Evolutionary conservation across 257 asterid species (phyloP).

Genomic region (Solanum phureja): DNA sequence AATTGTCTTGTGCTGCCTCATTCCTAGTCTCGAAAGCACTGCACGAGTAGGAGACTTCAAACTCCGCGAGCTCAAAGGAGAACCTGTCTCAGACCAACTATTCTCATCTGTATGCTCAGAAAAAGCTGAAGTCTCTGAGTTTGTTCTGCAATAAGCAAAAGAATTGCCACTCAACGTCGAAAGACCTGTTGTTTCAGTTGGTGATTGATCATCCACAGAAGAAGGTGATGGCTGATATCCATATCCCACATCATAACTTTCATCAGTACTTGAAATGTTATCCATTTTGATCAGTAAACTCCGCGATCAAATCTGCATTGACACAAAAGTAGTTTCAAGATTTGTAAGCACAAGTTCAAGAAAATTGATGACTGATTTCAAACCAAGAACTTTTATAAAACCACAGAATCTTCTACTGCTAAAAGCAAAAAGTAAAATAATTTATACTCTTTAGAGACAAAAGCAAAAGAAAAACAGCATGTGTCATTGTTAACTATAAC

Average conservation of each 20-base stretch:
- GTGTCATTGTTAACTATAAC: conserved; percentile 14
- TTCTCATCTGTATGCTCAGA: conserved; percentile 54
- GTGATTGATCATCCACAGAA: conserved; percentile 47
- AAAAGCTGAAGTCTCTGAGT: conserved; percentile 58
- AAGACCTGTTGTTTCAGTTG: conserved; percentile 27
- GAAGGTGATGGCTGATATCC: conserved; percentile 46
- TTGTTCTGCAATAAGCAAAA: conserved; percentile 51
- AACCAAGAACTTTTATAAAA: not conserved
- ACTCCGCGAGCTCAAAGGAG: conserved; percentile 57
- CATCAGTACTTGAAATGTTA: conserved; percentile 30
- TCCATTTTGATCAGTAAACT: conserved; percentile 25
- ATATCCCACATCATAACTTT: conserved; percentile 28
- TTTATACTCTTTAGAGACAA: not conserved
- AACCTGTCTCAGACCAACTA: conserved; percentile 36
- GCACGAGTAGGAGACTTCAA: conserved; percentile 63
- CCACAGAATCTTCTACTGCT: not conserved
- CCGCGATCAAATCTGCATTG: conserved; percentile 1
- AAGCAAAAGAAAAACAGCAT: conserved; percentile 16
- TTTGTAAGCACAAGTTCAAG: not conserved
- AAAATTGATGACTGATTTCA: not conserved
- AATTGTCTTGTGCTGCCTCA: conserved; percentile 44
- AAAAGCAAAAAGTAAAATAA: not conserved
- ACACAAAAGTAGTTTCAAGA: not conserved
- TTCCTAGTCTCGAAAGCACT: conserved; percentile 55
- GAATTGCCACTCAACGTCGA: conserved; percentile 46